These are phyloP conservation scores for Pythium aphanidermatum DNA, from an alignment of 352 stramenopile genomes.

Conservation along the genomic window DNA sequence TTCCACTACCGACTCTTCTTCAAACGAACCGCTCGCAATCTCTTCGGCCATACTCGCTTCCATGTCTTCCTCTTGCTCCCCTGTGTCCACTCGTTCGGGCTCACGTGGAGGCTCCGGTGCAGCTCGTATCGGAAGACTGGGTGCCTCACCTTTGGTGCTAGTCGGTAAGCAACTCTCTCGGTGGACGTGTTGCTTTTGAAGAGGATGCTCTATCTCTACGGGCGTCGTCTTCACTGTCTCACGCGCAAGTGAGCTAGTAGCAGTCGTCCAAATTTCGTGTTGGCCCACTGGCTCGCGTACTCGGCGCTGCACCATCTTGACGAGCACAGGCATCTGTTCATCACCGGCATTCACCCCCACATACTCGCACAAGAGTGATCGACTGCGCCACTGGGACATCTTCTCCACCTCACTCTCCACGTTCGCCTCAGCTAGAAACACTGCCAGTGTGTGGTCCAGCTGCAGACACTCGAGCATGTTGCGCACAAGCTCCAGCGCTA, in stretches of 20 bases:
- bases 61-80: constrained; percentile 28
- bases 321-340: constrained; percentile 17
- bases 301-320: constrained; percentile 20
- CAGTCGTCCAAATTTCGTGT: too few relatives aligned
- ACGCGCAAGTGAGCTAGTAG: too few relatives aligned
- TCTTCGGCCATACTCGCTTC: constrained; percentile 53
- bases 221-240: not conserved
- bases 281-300: not conserved
- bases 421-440: constrained; percentile 43
- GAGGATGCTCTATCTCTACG: too few relatives aligned
- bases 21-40: constrained; percentile 44
- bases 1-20: constrained; percentile 48
- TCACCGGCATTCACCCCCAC: not conserved
- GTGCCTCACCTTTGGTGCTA: too few relatives aligned
- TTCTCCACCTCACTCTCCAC: not conserved
- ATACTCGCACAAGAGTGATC: constrained; percentile 10
- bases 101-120: too few relatives aligned
- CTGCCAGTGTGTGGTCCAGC: constrained; percentile 44
- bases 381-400: constrained; percentile 4
- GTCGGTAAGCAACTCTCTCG: too few relatives aligned
- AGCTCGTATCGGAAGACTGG: too few relatives aligned
- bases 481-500: constrained; percentile 43
- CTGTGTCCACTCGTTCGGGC: not conserved
- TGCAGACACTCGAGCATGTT: constrained; percentile 59
- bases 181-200: too few relatives aligned